Conservation (phyloP, 192 early-diverging fungal genomes). For the Haplosporangium gracile region DNA sequence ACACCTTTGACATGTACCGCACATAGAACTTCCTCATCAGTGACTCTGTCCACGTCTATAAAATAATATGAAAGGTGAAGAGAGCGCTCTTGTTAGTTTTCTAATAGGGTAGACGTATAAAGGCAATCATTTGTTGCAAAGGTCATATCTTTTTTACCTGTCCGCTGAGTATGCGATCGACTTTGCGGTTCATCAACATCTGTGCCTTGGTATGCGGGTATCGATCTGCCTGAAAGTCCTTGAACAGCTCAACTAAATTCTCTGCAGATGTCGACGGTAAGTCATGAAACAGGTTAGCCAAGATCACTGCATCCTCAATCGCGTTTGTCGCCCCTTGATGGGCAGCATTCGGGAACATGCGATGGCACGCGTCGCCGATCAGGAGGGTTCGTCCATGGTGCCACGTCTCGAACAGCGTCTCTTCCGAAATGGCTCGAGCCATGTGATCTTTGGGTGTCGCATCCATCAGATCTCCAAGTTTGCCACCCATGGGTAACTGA, state of each 20-base stretch:
- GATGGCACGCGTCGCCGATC: conserved; percentile 30
- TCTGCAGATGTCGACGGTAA: conserved; percentile 18
- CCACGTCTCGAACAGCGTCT: conserved; percentile 30
- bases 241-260: conserved; percentile 27
- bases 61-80: neutral
- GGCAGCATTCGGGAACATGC: conserved; percentile 26
- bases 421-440: conserved; percentile 4
- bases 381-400: conserved; percentile 31
- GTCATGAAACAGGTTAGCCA: conserved; percentile 31
- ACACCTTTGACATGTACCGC: conserved; percentile 33
- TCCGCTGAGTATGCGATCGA: conserved; percentile 21
- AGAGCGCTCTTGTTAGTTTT: neutral
- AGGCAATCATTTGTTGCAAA: too few species aligned
- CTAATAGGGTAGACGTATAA: neutral
- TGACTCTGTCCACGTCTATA: conserved; percentile 27
- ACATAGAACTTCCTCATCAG: conserved; percentile 30
- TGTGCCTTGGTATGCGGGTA: conserved; percentile 23
- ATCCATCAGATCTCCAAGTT: conserved; percentile 19
- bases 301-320: conserved; percentile 21
- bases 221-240: conserved; percentile 36
- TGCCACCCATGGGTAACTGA: conserved; percentile 12
- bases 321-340: conserved; percentile 16
- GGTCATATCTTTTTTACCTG: neutral
- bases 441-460: conserved; percentile 16
- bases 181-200: conserved; percentile 24